Percentiles rank a stretch among this genome's conserved stretches.
Conservation (phyloP, 192 early-diverging fungal species). For the Coemansia sp. region DNA sequence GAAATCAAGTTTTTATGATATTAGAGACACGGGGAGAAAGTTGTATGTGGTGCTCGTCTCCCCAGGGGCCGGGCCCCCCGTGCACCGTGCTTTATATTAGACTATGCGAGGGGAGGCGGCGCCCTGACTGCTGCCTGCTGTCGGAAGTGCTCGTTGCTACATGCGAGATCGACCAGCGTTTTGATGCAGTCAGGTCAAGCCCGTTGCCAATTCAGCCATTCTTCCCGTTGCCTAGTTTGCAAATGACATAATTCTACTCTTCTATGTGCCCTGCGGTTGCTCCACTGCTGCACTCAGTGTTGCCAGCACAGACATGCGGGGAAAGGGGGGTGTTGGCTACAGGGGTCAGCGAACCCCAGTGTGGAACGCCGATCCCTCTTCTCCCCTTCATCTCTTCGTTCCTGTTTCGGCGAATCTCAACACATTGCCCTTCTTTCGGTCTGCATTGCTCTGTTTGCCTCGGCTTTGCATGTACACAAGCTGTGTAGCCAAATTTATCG, state of each 20-base stretch:
- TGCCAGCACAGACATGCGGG: conserved; percentile 3
- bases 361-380: conserved; percentile 1
- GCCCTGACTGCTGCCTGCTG: conserved; percentile 1
- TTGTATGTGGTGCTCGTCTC: neutral
- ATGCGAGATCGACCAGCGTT: conserved; percentile 1
- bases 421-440: neutral
- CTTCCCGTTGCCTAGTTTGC: neutral
- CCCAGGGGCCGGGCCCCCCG: neutral
- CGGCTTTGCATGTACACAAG: conserved; percentile 1
- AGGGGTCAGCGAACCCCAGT: neutral
- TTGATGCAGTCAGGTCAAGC: neutral
- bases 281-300: neutral
- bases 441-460: neutral
- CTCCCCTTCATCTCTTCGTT: conserved; percentile 11
- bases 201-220: neutral
- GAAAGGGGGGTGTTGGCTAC: conserved; percentile 6
- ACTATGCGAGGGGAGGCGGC: neutral
- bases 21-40: neutral
- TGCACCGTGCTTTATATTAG: conserved; percentile 6
- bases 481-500: neutral
- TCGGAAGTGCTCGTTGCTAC: neutral
- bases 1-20: neutral
- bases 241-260: conserved; percentile 36
- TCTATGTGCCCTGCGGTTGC: neutral
- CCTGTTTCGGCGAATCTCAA: conserved; percentile 5